These are phyloP conservation scores for Lipomyces sp. DNA, from an alignment of 805 yeast genomes.

Conservation along the genomic window DNA sequence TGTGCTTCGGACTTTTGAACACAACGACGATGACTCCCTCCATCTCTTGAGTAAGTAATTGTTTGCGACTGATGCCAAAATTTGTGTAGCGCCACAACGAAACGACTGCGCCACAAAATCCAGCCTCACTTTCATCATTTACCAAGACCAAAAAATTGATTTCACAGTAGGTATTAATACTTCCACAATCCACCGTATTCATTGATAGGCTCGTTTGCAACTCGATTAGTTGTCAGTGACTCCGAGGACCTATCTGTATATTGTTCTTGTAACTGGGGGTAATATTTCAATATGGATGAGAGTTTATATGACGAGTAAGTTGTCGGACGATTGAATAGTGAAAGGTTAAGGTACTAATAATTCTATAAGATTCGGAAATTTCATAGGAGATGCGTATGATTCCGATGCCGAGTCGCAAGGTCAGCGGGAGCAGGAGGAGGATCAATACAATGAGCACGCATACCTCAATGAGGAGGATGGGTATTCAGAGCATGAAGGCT, in stretches of 20 bases:
- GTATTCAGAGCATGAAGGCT: not conserved
- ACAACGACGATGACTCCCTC: no score
- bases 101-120: no score
- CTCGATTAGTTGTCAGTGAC: not conserved
- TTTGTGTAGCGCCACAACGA: no score
- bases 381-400: constrained; percentile 57
- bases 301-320: constrained; percentile 74
- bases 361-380: constrained; percentile 60
- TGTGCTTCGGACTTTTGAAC: no score
- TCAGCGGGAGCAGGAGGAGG: constrained; percentile 25
- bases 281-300: constrained; percentile 51
- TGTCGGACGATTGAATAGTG: not conserved
- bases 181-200: not conserved
- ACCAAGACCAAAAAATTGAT: no score
- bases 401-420: constrained; percentile 51
- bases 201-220: not conserved
- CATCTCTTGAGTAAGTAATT: no score
- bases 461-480: constrained; percentile 11
- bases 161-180: not conserved
- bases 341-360: constrained; percentile 28
- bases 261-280: not conserved
- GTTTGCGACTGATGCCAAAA: no score
- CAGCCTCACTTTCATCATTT: no score
- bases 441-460: constrained; percentile 10
- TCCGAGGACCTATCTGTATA: not conserved